Conservation (phyloP, 1,139 yeast species). For the Saccharomyces hybrid region DNA sequence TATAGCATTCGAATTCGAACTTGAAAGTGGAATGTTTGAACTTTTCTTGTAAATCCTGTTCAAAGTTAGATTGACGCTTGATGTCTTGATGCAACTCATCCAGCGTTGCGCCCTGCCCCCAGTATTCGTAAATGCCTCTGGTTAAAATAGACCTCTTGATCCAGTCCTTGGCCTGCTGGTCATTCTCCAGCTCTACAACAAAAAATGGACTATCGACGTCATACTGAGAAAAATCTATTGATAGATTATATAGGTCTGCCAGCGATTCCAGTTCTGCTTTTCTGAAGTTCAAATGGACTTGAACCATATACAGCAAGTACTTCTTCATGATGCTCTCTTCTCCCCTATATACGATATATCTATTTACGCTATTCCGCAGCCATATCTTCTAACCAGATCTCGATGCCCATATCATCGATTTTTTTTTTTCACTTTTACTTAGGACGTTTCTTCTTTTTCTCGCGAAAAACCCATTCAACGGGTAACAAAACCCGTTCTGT, state of each 20-base stretch:
- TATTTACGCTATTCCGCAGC: background rate
- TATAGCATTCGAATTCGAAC: slow-evolving; percentile 72
- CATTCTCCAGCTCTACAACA: slow-evolving; percentile 52
- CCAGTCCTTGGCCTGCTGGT: slow-evolving; percentile 58
- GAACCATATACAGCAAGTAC: slow-evolving; percentile 76
- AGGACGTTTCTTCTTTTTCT: background rate
- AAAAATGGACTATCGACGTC: slow-evolving; percentile 61
- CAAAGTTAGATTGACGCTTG: slow-evolving; percentile 28
- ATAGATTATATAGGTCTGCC: slow-evolving; percentile 54
- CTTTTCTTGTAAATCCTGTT: slow-evolving; percentile 15
- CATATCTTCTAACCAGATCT: background rate
- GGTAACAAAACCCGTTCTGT: background rate
- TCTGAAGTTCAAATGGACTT: slow-evolving; percentile 72
- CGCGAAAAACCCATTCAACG: background rate
- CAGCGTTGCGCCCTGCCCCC: slow-evolving; percentile 61
- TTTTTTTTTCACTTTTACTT: background rate
- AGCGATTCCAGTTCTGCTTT: slow-evolving; percentile 76
- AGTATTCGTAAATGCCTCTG: slow-evolving; percentile 73
- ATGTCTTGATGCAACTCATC: slow-evolving; percentile 54
- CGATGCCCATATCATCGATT: background rate
- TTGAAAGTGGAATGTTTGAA: slow-evolving; percentile 54
- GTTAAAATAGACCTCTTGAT: slow-evolving; percentile 62
- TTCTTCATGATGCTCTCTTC: slow-evolving; percentile 24
- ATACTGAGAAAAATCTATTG: slow-evolving; percentile 55
- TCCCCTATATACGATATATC: background rate